phyloP scores from a whole-genome alignment of 164 flowering plant species.

The Aristolochia californica region DNA sequence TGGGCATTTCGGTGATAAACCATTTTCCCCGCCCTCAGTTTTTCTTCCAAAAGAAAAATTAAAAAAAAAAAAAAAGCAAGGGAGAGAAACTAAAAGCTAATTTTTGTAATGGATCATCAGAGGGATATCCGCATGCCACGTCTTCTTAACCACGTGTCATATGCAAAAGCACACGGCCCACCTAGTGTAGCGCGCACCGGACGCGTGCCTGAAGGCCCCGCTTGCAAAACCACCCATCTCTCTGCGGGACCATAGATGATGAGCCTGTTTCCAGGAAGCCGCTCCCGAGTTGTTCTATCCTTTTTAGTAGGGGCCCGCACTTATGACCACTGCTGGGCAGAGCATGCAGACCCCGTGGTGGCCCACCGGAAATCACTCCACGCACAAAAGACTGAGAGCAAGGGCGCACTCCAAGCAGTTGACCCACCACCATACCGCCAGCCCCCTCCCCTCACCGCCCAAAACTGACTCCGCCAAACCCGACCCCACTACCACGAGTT shows the following conservation, averaged over 20 bases:
- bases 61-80: background rate
- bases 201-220: background rate
- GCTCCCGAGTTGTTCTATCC: background rate
- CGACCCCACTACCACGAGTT: slow-evolving; percentile 8
- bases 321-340: background rate
- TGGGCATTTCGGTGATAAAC: background rate
- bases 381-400: too few relatives aligned
- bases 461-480: slow-evolving; percentile 5
- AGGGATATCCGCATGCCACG: slow-evolving; percentile 3
- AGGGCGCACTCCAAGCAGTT: slow-evolving; percentile 1
- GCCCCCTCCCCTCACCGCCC: background rate
- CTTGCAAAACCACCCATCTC: too few relatives aligned
- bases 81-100: too few relatives aligned
- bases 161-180: background rate
- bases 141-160: background rate
- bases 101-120: background rate
- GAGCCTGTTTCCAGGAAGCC: too few relatives aligned
- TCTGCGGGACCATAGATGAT: slow-evolving; percentile 3
- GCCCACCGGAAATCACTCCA: too few relatives aligned
- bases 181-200: background rate
- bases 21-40: background rate
- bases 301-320: background rate
- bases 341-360: slow-evolving; percentile 2
- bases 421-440: background rate
- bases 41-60: background rate